phyloP scores from a whole-genome alignment of 2,329 filamentous ascomycete genomes.

The Trichoderma lentiforme region DNA sequence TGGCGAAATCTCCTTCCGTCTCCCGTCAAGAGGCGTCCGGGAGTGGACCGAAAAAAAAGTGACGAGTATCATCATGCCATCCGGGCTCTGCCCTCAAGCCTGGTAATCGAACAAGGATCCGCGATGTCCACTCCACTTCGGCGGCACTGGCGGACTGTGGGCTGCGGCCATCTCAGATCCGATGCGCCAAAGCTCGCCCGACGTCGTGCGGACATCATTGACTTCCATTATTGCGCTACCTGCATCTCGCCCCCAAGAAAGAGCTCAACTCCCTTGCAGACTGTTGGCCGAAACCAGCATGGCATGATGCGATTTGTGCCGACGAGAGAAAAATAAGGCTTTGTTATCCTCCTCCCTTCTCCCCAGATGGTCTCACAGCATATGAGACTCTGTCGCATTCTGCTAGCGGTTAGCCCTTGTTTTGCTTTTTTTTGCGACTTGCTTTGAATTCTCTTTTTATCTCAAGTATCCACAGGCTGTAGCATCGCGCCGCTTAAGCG shows the following conservation, averaged over 20 bases:
- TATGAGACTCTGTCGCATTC: constrained; percentile 6
- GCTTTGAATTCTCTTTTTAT: neutral
- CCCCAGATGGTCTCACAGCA: constrained; percentile 1
- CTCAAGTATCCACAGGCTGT: neutral
- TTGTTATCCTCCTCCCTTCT: neutral
- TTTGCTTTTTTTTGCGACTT: neutral
- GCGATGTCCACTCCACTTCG: constrained; percentile 8
- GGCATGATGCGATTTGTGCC: neutral
- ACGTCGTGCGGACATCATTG: constrained; percentile 13
- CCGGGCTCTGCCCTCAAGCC: neutral
- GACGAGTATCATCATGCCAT: constrained; percentile 10
- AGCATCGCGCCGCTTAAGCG: neutral
- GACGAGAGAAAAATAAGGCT: neutral
- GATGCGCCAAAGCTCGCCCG: constrained; percentile 16
- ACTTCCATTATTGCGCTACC: constrained; percentile 14
- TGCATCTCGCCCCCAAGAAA: constrained; percentile 12
- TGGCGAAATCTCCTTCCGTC: neutral
- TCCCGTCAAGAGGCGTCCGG: neutral
- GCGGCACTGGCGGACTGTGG: constrained; percentile 13
- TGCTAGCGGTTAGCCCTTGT: neutral
- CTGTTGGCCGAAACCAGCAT: constrained; percentile 5
- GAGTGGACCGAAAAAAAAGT: constrained; percentile 8
- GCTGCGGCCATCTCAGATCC: constrained; percentile 14
- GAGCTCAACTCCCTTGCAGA: neutral
- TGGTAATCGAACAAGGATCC: neutral